Base-by-base conservation (phyloP, 164 flowering plant species). In the Malania oleifera region DNA sequence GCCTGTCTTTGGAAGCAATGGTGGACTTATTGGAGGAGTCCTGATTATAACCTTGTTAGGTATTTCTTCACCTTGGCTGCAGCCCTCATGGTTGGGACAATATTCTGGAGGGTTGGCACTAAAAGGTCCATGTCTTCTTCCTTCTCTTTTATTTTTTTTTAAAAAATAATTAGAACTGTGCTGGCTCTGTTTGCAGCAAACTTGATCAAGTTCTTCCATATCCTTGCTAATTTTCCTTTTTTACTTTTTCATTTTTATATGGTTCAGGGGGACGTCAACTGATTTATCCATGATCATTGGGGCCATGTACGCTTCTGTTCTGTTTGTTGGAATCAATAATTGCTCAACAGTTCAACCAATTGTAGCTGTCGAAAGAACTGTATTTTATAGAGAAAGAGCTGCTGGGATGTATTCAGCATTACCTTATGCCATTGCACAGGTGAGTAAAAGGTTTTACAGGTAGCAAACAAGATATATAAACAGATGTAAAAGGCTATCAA, bases 1-100 rank as follows among this genome's bases (percentile, higher is more conserved):
- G 77, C 92, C 22, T 90, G 98, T 73, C 64, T 86, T 3, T 84
- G 91, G 98, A 93, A 93, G 59, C 89, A 86, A 46, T 80, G 86
- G 81, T 75, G 73, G 86, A 84, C 95, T 61, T 90, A 93, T 24
- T 93, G 99, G 99, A 79, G 99, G 76, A 93, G 92, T 63, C 97
- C 97, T 22, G 95, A 88, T 20, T 93, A 90, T 51, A 93, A 88
- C 72, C 89, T 88, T 44, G 89, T 81, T 17, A 63, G 96, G 65
- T 80, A 48, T 72, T 82, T 73, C 72, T 93, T 84, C 75, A 86
- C 91, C 38, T 63, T 93, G 41, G 75, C 68, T 24, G 64, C 82
- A 56, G 87, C 92, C 11, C 85, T 93, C 34, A 44, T 90, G 71
- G 65, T 90, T 19, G 97, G 97, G 5, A 71, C 92, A 28, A 74